Percentiles rank a stretch among this genome's conserved stretches.
These are phyloP conservation scores for Lachancea sp. DNA, from an alignment of 805 yeast genomes.

Conservation along the genomic window DNA sequence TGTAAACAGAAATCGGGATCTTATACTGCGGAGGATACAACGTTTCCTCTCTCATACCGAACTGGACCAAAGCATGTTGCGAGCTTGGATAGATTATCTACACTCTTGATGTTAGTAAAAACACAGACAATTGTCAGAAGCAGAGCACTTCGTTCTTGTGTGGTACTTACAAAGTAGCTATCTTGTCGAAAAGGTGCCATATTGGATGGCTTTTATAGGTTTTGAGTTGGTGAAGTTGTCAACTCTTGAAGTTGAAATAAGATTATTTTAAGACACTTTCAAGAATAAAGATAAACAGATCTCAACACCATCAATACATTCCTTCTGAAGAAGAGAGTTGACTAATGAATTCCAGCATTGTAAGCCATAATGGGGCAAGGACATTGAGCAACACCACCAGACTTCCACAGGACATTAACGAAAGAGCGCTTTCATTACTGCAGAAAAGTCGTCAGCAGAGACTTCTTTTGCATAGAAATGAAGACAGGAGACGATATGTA, in stretches of 20 bases:
- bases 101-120: conserved; percentile 13
- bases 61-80: conserved; percentile 61
- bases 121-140: neutral
- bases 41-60: conserved; percentile 60
- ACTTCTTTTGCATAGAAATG: conserved; percentile 11
- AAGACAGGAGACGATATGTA: conserved; percentile 10
- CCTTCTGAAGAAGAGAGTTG: neutral
- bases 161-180: conserved; percentile 22
- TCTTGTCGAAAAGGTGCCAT: conserved; percentile 31
- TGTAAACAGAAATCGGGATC: conserved; percentile 73
- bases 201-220: neutral
- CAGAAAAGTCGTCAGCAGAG: conserved; percentile 29
- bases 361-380: conserved; percentile 15
- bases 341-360: conserved; percentile 12
- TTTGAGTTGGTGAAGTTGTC: neutral
- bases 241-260: too few relatives aligned
- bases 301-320: neutral
- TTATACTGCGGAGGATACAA: conserved; percentile 68
- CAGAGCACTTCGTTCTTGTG: neutral
- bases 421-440: conserved; percentile 25
- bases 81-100: conserved; percentile 76
- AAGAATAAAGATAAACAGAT: neutral
- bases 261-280: neutral
- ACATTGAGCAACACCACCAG: conserved; percentile 18
- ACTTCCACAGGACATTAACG: conserved; percentile 22